Base-by-base conservation (phyloP, 2,329 filamentous ascomycete species). In the Penicillium olsonii region DNA sequence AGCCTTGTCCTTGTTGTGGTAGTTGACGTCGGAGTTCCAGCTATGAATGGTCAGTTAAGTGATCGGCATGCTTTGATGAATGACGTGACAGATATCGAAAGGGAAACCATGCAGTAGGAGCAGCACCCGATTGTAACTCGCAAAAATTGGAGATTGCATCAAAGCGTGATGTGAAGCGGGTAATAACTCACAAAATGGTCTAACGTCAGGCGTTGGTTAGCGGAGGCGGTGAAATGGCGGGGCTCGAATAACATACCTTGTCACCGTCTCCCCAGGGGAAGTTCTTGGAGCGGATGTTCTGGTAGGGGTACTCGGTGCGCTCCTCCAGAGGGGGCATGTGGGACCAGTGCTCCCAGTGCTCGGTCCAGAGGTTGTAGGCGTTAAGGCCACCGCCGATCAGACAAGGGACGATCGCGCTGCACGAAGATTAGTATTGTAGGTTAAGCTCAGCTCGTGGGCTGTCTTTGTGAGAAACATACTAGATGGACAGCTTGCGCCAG, bases 261-360 rank as follows among this genome's bases (percentile, higher is more conserved):
- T 99, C 94, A 70, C 94, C 94, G 70, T 97, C 81, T 61, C 92
- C 92, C 88, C 88, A 99, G 68, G 84, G 85, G 82, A 77, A 99
- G 84, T 96, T 96, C 87, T 94, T 96, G 73, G 84, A 83, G 72
- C 94, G 88, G 75, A 99, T 88, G 83, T 99, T 99, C 84, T 95
- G 90, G 85, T 95, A 99, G 53, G 91, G 79, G 78, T 97, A 99
- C 80, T 97, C 90, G 67, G 82, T 77, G 69, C 89, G 87, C 79
- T 99, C 94, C 80, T 95, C 90, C 63, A 92, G 80, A 60, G 94
- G 88, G 53, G 88, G 84, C 74, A 89, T 77, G 78, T 97, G 92
- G 45, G 75, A 77, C 84, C 87, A 90, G 82, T 99, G 94, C 77
- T 95, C 89, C 92, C 92, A 97, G 78, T 99, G 94, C 79, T 95